These are phyloP conservation scores for Pichia exigua DNA, from an alignment of 805 yeast genomes.

Conservation along the genomic window DNA sequence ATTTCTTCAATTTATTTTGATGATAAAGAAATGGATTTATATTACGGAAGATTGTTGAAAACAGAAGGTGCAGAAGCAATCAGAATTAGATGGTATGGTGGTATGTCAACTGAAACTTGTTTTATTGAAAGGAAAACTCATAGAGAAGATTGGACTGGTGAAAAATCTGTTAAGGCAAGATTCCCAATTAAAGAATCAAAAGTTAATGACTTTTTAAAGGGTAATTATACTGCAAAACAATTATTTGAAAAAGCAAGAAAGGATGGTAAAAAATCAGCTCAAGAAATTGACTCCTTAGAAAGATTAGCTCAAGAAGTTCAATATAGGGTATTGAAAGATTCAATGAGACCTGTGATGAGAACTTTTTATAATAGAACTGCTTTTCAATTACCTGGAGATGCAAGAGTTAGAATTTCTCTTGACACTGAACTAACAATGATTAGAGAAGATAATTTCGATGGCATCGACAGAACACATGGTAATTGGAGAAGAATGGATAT, in stretches of 20 bases:
- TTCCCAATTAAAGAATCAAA: conserved; percentile 87
- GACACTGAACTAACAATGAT: conserved; percentile 97
- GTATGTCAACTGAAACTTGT: conserved; percentile 85
- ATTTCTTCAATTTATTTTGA: conserved; percentile 96
- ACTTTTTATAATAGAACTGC: conserved; percentile 98
- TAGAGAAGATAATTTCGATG: conserved; percentile 95
- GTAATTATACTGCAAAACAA: conserved; percentile 79
- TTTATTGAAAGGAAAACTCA: conserved; percentile 97
- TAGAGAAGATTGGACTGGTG: conserved; percentile 99
- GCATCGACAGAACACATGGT: conserved; percentile 76
- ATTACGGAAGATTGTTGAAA: conserved; percentile 89
- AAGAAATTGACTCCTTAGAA: conserved; percentile 88
- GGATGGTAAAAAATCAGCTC: conserved; percentile 79
- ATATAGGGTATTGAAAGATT: conserved; percentile 76
- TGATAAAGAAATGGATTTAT: conserved; percentile 79
- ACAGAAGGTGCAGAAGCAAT: conserved; percentile 99
- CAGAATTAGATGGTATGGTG: conserved; percentile 98
- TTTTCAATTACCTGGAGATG: conserved; percentile 98
- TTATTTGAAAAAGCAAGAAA: conserved; percentile 88
- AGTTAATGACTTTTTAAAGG: conserved; percentile 76
- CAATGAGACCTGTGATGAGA: conserved; percentile 88
- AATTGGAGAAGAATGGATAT: conserved; percentile 99
- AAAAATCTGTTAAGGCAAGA: conserved; percentile 97
- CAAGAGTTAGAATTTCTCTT: conserved; percentile 94
- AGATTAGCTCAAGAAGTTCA: conserved; percentile 90